A percentile compares a stretch with the other conserved stretches of the same genome.
Evolutionary conservation across 202 grass and related monocot genomes (phyloP).

Genomic region (Setaria italica): DNA sequence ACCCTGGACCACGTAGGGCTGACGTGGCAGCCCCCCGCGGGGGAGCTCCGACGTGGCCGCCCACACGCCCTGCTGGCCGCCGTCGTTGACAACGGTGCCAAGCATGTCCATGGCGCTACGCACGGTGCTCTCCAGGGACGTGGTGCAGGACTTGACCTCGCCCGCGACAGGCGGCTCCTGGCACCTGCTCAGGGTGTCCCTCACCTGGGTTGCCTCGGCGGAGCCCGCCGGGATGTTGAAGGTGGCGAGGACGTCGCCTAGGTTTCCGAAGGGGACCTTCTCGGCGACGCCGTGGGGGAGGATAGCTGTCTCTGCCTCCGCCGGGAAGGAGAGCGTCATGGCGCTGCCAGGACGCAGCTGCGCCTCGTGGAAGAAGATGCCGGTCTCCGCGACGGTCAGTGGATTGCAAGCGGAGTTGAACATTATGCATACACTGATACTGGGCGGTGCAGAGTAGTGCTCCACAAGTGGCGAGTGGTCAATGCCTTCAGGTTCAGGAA

Average conservation of each 20-base stretch:
- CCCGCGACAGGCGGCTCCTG: neutral
- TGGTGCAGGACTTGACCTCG: neutral
- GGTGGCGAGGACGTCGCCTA: neutral
- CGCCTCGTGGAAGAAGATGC: conserved; percentile 17
- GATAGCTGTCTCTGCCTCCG: neutral
- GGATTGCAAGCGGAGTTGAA: neutral
- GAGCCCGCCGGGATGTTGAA: conserved; percentile 6
- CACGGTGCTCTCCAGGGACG: conserved; percentile 1
- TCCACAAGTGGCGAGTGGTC: neutral
- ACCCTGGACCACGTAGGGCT: neutral
- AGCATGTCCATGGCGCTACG: neutral
- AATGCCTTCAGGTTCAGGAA: neutral
- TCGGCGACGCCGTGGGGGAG: neutral
- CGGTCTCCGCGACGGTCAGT: neutral
- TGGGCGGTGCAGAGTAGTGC: neutral
- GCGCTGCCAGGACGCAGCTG: neutral
- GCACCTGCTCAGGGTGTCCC: neutral
- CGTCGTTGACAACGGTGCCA: neutral
- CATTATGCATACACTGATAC: neutral
- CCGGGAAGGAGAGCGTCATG: conserved; percentile 15
- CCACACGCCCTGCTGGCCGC: neutral
- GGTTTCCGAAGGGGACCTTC: neutral
- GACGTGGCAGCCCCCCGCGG: neutral
- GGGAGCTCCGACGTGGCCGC: neutral
- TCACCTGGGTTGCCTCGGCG: neutral